Evolutionary conservation across 441 rosid species (phyloP).

Genomic region (Arabidopsis lyrata): DNA sequence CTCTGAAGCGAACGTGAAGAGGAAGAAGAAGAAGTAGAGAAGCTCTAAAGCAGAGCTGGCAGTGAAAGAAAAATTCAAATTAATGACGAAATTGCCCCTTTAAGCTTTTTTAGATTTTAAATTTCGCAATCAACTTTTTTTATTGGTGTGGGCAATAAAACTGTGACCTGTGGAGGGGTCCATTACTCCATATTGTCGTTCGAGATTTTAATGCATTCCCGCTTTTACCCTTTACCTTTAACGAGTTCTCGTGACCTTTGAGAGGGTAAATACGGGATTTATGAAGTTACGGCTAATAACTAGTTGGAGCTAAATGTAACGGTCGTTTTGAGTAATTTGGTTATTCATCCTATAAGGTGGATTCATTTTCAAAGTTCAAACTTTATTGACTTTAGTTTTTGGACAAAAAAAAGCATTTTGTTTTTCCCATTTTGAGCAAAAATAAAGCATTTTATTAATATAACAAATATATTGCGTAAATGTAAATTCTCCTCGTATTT

Average conservation of each 20-base stretch:
- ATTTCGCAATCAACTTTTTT: constrained; percentile 32
- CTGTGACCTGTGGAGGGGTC: constrained; percentile 48
- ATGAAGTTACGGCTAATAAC: background rate
- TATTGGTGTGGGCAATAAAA: constrained; percentile 20
- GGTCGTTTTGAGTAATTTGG: constrained; percentile 33
- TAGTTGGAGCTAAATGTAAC: constrained; percentile 41
- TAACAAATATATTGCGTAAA: too few relatives aligned
- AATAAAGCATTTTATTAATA: too few relatives aligned
- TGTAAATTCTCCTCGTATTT: too few relatives aligned
- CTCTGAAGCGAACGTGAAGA: background rate
- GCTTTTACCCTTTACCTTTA: constrained; percentile 24
- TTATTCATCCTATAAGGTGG: constrained; percentile 6
- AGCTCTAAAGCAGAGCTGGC: constrained; percentile 57
- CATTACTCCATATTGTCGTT: constrained; percentile 32
- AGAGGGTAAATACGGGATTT: constrained; percentile 24
- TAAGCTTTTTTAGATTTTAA: constrained; percentile 5
- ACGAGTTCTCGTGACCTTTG: background rate
- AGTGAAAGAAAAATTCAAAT: constrained; percentile 57
- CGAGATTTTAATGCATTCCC: constrained; percentile 25
- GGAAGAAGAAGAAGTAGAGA: constrained; percentile 32
- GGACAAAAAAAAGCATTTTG: too few relatives aligned
- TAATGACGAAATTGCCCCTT: constrained; percentile 58
- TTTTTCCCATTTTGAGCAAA: too few relatives aligned
- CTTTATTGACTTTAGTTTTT: too few relatives aligned
- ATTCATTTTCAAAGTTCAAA: constrained; percentile 9